Evolutionary conservation across 768 basidiomycete genomes (phyloP), one percentile per base, ranked within the genome.

Genomic region (Harrya chromipes): DNA sequence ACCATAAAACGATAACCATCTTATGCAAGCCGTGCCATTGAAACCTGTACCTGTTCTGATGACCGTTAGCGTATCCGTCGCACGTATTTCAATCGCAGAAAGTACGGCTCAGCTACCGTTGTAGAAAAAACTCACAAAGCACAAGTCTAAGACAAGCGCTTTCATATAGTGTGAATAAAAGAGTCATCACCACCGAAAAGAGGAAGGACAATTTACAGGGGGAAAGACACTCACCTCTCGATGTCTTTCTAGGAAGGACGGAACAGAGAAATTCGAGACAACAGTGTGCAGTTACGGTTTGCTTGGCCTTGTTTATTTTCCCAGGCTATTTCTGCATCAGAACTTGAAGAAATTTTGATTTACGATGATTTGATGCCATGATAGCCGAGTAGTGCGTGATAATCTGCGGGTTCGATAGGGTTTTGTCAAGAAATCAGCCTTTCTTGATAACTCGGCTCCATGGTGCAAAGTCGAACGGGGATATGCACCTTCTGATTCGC

Each of bases 91-190:
- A 38, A 41, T 40, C 36, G 43, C 43, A 57, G 53, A 51, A 47
- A 49, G 36, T 56, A 55, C 60, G 67, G 74, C 70, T 88, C 85
- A 88, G 85, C 76, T 88, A 88, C 85, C 86, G 85, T 88, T 87
- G 86, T 88, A 87, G 83, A 80, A 74, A 59, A 70, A 67, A 74
- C 64, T 82, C 83, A 82, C 62, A 47, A 75, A 74, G 65, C 71
- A 67, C 62, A 66, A 68, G 67, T 59, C 66, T 52, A 45, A 70
- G 66, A 65, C 58, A 63, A 59, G 67, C 66, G 66, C 64, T 71
- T 78, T 88, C 84, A 72, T 79, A 82, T 81, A 86, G 84, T 86
- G 82, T 84, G 83, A 84, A 87, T 84, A 71, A 65, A 70, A 44
- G 71, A 74, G 74, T 76, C 80, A 83, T 83, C 82, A 77, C 62